Conservation (phyloP, 2,329 filamentous ascomycete genomes). For the Alternaria ethzedia region DNA sequence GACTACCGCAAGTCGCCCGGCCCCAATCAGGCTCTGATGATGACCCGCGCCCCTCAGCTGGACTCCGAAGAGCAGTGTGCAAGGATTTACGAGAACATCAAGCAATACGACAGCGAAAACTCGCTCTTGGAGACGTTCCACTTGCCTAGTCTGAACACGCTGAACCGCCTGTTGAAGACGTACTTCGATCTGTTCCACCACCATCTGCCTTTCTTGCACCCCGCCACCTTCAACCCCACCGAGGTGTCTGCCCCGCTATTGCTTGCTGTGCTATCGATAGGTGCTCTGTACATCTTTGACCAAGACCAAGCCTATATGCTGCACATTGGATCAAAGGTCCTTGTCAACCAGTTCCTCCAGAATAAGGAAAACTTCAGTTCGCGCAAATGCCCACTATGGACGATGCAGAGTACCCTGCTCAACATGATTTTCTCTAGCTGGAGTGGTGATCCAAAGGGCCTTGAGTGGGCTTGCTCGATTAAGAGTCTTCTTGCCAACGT, state of each 20-base stretch:
- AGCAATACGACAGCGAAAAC: conserved; percentile 77
- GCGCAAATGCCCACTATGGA: conserved; percentile 95
- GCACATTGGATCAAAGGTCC: conserved; percentile 95
- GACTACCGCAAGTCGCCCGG: conserved; percentile 74
- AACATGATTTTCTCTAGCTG: conserved; percentile 99
- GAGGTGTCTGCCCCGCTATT: conserved; percentile 81
- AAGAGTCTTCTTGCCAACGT: conserved; percentile 92
- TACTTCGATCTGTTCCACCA: conserved; percentile 98
- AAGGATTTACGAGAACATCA: conserved; percentile 84
- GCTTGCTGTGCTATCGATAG: conserved; percentile 90
- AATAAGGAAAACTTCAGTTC: conserved; percentile 99
- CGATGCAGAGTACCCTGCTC: conserved; percentile 93
- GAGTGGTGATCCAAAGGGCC: conserved; percentile 96
- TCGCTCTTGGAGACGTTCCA: conserved; percentile 89
- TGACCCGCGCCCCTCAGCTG: conserved; percentile 79
- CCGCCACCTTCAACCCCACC: conserved; percentile 84
- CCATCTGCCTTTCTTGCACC: conserved; percentile 93
- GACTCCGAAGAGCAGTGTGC: conserved; percentile 83
- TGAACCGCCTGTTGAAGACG: conserved; percentile 92
- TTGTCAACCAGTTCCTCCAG: conserved; percentile 95
- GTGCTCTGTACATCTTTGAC: conserved; percentile 94
- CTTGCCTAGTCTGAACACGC: conserved; percentile 76
- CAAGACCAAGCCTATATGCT: conserved; percentile 96
- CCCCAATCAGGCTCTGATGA: conserved; percentile 68
- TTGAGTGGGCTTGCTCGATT: conserved; percentile 99